These are phyloP conservation scores for Alternaria conjuncta DNA, from an alignment of 2,329 filamentous ascomycete species.

Conservation along the genomic window DNA sequence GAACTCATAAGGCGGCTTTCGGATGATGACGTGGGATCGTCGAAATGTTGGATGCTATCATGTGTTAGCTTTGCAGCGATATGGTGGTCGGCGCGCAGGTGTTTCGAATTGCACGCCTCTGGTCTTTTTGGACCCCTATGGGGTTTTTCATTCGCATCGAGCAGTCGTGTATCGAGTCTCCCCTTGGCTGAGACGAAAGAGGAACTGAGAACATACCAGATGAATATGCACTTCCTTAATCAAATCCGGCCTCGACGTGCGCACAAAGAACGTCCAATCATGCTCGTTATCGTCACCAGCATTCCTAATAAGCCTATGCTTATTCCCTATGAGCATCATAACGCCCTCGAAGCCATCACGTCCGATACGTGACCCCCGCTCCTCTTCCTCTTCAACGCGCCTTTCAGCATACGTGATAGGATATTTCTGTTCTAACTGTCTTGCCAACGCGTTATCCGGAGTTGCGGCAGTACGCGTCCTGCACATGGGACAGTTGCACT, in stretches of 20 bases:
- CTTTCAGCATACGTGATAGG: constrained; percentile 46
- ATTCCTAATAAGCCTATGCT: constrained; percentile 40
- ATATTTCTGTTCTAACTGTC: constrained; percentile 44
- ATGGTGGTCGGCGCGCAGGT: neutral
- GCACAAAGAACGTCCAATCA: constrained; percentile 56
- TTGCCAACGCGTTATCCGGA: constrained; percentile 32
- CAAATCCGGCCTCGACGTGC: constrained; percentile 52
- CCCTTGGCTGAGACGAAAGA: constrained; percentile 10
- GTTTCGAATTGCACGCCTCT: neutral
- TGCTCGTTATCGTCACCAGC: constrained; percentile 45
- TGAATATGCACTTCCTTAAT: constrained; percentile 53
- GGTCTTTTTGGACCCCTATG: neutral
- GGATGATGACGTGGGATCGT: constrained; percentile 43
- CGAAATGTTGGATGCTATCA: constrained; percentile 53
- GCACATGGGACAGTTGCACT: constrained; percentile 56
- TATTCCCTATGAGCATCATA: constrained; percentile 55
- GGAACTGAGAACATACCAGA: constrained; percentile 13
- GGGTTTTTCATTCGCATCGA: neutral
- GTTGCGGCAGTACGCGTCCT: constrained; percentile 49
- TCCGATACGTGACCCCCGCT: constrained; percentile 28
- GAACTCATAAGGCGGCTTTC: constrained; percentile 50
- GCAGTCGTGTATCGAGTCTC: neutral
- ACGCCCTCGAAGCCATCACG: constrained; percentile 47
- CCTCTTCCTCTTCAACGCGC: constrained; percentile 42
- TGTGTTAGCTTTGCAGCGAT: constrained; percentile 3